Evolutionary conservation across 805 yeast species (phyloP).

Genomic region (Yarrowia sp.): DNA sequence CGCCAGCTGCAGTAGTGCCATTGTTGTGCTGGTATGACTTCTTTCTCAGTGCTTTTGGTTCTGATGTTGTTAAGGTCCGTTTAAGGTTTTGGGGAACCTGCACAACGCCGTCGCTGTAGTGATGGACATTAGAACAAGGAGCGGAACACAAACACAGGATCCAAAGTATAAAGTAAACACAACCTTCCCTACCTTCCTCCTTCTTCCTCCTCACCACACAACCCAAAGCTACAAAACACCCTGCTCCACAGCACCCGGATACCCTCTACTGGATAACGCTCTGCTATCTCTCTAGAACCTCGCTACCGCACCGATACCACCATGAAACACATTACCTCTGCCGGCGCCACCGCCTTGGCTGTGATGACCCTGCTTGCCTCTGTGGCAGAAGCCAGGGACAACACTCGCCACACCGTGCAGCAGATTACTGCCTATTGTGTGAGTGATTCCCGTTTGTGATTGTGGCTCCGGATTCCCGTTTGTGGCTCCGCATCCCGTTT

Average conservation of each 20-base stretch:
- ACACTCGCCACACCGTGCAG: constrained; percentile 11
- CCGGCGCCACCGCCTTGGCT: constrained; percentile 8
- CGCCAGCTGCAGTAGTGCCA: neutral
- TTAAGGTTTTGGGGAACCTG: neutral
- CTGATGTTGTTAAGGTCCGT: too few relatives aligned
- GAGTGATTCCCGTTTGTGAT: neutral
- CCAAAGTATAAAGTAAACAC: neutral
- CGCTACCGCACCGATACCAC: neutral
- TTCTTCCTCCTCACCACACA: neutral
- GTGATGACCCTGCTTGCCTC: constrained; percentile 11
- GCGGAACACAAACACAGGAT: neutral
- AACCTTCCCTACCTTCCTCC: neutral
- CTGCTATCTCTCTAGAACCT: neutral
- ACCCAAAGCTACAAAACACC: neutral
- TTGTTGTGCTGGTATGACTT: neutral
- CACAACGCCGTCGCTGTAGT: constrained; percentile 1
- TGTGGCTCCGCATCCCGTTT: neutral
- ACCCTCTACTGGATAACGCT: neutral
- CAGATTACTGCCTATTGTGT: constrained; percentile 17
- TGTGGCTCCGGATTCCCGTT: neutral
- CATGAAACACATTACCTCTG: constrained; percentile 22
- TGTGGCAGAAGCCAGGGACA: neutral
- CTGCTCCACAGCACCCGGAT: neutral
- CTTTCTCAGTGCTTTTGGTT: too few relatives aligned
- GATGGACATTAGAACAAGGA: neutral